Conservation (phyloP, 495 filamentous ascomycete species). For the Pyrenula massariospora region DNA sequence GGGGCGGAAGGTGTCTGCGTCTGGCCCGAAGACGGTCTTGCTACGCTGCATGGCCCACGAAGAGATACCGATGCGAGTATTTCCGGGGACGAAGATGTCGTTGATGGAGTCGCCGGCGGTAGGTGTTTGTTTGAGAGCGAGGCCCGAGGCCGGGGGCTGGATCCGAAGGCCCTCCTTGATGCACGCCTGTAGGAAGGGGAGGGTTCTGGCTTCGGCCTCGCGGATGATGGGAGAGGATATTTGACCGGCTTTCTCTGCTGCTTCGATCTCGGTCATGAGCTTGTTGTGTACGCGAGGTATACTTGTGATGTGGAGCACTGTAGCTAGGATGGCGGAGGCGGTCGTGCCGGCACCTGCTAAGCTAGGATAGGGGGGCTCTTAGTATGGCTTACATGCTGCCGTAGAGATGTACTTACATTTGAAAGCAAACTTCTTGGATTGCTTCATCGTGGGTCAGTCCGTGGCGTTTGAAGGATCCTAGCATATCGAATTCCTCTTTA, state of each 20-base stretch:
- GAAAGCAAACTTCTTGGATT: not conserved
- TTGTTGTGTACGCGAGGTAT: constrained; percentile 25
- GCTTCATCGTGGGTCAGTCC: not conserved
- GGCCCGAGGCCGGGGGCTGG: constrained; percentile 9
- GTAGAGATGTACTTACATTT: not conserved
- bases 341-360: not conserved
- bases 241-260: constrained; percentile 7
- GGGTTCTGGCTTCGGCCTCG: constrained; percentile 18
- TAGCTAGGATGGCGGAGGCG: not conserved
- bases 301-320: not conserved
- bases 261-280: constrained; percentile 39
- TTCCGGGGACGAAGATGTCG: constrained; percentile 10
- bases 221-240: constrained; percentile 9
- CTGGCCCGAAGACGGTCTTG: constrained; percentile 66
- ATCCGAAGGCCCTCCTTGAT: constrained; percentile 20
- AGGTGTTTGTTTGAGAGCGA: constrained; percentile 10
- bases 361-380: not conserved
- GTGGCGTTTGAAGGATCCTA: not conserved
- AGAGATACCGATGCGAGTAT: constrained; percentile 14
- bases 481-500: not conserved
- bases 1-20: constrained; percentile 70
- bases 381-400: not conserved
- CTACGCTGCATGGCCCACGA: constrained; percentile 40
- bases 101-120: constrained; percentile 5
- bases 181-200: constrained; percentile 29